These are phyloP conservation scores for Starmerella bombicola DNA, from an alignment of 805 yeast species.

Conservation along the genomic window DNA sequence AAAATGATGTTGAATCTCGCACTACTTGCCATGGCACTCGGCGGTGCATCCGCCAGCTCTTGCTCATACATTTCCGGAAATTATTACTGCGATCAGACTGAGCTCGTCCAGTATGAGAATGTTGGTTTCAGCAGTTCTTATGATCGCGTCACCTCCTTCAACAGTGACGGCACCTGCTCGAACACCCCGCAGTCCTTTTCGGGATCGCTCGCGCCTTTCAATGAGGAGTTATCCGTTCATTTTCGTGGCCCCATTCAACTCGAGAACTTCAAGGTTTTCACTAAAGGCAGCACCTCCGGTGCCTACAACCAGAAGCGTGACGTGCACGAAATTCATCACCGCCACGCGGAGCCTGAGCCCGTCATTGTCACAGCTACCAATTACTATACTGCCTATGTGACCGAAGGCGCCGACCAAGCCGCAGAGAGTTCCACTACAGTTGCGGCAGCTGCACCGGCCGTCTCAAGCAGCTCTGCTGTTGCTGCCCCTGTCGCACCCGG, in stretches of 20 bases:
- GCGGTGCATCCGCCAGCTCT: constrained; percentile 29
- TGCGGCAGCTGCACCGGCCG: constrained; percentile 1
- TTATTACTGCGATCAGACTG: constrained; percentile 66
- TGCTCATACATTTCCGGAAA: constrained; percentile 53
- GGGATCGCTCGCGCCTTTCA: constrained; percentile 66
- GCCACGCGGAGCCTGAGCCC: constrained; percentile 38
- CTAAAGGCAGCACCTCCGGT: constrained; percentile 38
- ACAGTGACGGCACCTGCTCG: constrained; percentile 60
- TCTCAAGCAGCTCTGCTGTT: constrained; percentile 17
- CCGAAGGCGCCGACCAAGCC: constrained; percentile 21
- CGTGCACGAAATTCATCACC: constrained; percentile 42
- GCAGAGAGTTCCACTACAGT: neutral
- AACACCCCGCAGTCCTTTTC: constrained; percentile 45
- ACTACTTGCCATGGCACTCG: constrained; percentile 24
- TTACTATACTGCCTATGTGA: constrained; percentile 39
- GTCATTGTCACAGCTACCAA: constrained; percentile 67
- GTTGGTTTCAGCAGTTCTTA: constrained; percentile 82
- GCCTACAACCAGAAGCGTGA: constrained; percentile 38
- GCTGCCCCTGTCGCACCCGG: constrained; percentile 16
- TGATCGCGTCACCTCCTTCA: constrained; percentile 68
- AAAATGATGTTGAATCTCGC: constrained; percentile 18
- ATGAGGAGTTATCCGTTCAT: constrained; percentile 78
- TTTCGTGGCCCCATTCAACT: constrained; percentile 81
- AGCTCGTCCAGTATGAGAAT: constrained; percentile 52
- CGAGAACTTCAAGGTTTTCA: constrained; percentile 80